Evolutionary conservation across 2,329 filamentous ascomycete species (phyloP), one percentile per base, ranked within the genome.

Genomic region (Endoconidiophora polonica): DNA sequence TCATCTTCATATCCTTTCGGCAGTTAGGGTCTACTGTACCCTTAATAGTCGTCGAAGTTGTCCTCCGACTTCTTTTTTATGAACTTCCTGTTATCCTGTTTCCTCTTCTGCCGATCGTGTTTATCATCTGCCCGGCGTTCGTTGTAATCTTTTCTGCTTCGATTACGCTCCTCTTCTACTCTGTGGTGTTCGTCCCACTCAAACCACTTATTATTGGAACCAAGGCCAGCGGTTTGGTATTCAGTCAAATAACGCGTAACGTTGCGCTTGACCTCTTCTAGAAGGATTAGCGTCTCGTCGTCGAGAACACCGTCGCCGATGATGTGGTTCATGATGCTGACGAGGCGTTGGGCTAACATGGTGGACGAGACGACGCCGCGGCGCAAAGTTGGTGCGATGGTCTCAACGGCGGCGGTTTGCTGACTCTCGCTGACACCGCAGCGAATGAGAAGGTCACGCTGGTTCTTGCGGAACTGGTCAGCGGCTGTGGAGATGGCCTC

Each of bases 301-400:
- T 41, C 29, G 14, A 53, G 44, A 14, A 46, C 4, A 5, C 51
- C 51, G 16, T 53, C 51, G 23, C 38, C 38, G 22, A 50, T 23
- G 3, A 47, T 36, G 14, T 24, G 29, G 33, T 53, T 44, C n/a
- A 53, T 37, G 10, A 33, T 40, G 38, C 51, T 26, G 4, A 53
- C 43, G n/a, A 53, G 51, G 16, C 44, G 56, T 12, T 69, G 57
- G 4, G 59, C 61, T 24, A 59, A 56, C 43, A 62, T 57, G 22
- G 39, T 41, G n/a, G 44, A 42, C 9, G 44, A 46, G 2, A 51
- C 49, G 5, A 37, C 40, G 6, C 37, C 52, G 10, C 24, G 29
- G 12, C 29, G 24, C 16, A 29, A 14, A 22, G 14, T 16, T n/a
- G 22, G 38, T 40, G 16, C 42, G 12, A 22, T 22, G n/a, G 10